phyloP scores from a whole-genome alignment of 768 basidiomycete genomes.

The Trametes coccinea region DNA sequence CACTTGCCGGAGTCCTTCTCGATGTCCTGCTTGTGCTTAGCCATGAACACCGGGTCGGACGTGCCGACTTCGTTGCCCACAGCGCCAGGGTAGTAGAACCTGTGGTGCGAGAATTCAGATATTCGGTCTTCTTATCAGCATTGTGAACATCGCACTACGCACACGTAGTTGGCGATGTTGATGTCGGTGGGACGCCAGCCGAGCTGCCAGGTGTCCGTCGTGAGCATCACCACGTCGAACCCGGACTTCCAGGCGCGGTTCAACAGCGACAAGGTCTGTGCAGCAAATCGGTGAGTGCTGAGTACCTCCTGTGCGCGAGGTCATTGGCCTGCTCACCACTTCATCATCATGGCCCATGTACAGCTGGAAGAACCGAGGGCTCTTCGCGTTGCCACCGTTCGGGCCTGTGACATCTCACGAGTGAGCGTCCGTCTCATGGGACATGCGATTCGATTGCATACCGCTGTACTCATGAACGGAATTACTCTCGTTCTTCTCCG shows the following conservation, averaged over 20 bases:
- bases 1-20: conserved; percentile 46
- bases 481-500: conserved; percentile 40
- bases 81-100: conserved; percentile 40
- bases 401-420: conserved; percentile 16
- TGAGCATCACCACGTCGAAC: conserved; percentile 49
- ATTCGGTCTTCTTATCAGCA: background rate
- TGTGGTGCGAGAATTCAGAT: conserved; percentile 11
- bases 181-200: conserved; percentile 52
- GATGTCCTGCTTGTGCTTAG: conserved; percentile 44
- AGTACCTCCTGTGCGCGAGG: background rate
- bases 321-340: conserved; percentile 32
- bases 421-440: background rate
- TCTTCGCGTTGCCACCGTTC: conserved; percentile 37
- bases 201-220: conserved; percentile 52
- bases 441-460: background rate
- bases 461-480: conserved; percentile 37
- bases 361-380: conserved; percentile 55
- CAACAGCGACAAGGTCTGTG: conserved; percentile 46
- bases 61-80: conserved; percentile 46
- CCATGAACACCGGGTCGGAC: conserved; percentile 53
- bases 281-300: background rate
- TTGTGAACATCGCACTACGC: conserved; percentile 10
- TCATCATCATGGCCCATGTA: conserved; percentile 59
- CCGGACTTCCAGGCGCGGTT: conserved; percentile 48
- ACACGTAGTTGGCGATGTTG: conserved; percentile 51